phyloP scores from a whole-genome alignment of 805 yeast genomes.

The Ogataea nakhonphanomensis region DNA sequence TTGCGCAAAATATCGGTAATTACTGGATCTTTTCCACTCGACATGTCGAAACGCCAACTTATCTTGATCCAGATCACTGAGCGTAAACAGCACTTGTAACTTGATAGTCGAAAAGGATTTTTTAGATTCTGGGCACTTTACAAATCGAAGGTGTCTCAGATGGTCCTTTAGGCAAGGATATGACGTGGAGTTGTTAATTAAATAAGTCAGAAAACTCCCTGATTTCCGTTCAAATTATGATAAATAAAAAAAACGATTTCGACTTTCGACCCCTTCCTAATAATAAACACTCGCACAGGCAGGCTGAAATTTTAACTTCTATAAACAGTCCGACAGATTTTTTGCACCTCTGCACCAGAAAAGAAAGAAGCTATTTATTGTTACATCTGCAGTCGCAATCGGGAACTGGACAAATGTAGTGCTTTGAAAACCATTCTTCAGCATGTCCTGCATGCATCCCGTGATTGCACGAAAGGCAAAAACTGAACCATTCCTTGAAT shows the following conservation, averaged over 20 bases:
- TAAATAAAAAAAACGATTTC: slow-evolving; percentile 9
- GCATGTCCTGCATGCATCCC: slow-evolving; percentile 96
- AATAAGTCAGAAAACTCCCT: slow-evolving; percentile 1
- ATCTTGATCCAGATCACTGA: slow-evolving; percentile 8
- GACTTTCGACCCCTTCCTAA: slow-evolving; percentile 3
- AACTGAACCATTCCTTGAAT: slow-evolving; percentile 83
- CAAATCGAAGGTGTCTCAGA: no score
- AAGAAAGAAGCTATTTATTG: slow-evolving; percentile 27
- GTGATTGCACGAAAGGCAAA: slow-evolving; percentile 87
- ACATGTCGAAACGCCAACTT: slow-evolving; percentile 16
- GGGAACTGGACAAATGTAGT: slow-evolving; percentile 89
- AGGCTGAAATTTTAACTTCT: slow-evolving; percentile 1
- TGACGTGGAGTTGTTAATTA: not conserved
- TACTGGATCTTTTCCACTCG: slow-evolving; percentile 34
- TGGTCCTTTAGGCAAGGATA: no score
- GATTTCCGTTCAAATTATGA: slow-evolving; percentile 6
- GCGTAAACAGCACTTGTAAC: not conserved
- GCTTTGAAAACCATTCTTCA: slow-evolving; percentile 90
- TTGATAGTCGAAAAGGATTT: not conserved
- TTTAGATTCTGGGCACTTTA: no score
- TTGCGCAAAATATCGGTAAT: slow-evolving; percentile 72
- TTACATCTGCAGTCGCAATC: slow-evolving; percentile 86
- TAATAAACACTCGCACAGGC: not conserved
- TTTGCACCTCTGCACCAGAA: slow-evolving; percentile 7
- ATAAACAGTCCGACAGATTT: not conserved